Evolutionary conservation across 2,329 filamentous ascomycete genomes (phyloP).

Genomic region (Alternaria sp.): DNA sequence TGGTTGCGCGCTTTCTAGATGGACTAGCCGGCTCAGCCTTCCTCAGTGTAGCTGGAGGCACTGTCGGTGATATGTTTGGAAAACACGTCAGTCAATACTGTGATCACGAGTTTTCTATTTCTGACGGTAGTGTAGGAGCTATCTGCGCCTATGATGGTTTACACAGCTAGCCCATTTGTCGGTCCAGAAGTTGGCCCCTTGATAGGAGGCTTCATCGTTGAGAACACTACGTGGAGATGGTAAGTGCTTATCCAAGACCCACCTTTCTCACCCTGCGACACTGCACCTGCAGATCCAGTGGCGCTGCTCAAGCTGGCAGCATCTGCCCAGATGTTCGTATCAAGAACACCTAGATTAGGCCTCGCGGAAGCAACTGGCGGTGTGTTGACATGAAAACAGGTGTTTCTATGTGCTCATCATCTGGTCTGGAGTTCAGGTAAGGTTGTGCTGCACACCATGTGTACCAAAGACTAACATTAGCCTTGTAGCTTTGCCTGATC

Average conservation of each 20-base stretch:
- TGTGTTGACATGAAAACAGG: slow-evolving; percentile 40
- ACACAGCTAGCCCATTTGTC: slow-evolving; percentile 60
- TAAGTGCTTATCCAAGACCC: slow-evolving; percentile 33
- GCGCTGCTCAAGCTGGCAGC: slow-evolving; percentile 3
- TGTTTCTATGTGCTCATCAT: slow-evolving; percentile 80
- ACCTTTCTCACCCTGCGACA: slow-evolving; percentile 12
- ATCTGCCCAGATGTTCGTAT: slow-evolving; percentile 13
- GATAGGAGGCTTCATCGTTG: slow-evolving; percentile 83
- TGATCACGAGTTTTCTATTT: neutral
- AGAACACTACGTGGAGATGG: slow-evolving; percentile 69
- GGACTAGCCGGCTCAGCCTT: slow-evolving; percentile 73
- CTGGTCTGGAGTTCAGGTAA: slow-evolving; percentile 68
- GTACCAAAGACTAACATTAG: slow-evolving; percentile 25
- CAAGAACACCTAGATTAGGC: neutral
- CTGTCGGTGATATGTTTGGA: slow-evolving; percentile 72
- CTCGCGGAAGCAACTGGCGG: slow-evolving; percentile 18
- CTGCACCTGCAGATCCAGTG: slow-evolving; percentile 10
- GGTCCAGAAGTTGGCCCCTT: slow-evolving; percentile 66
- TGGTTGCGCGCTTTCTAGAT: slow-evolving; percentile 79
- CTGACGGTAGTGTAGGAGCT: slow-evolving; percentile 60
- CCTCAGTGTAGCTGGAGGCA: slow-evolving; percentile 78
- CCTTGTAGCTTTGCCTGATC: slow-evolving; percentile 67
- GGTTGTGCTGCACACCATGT: slow-evolving; percentile 26
- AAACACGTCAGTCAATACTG: slow-evolving; percentile 39
- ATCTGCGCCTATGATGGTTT: slow-evolving; percentile 84